Evolutionary conservation across 225 moss, liverwort and hornwort species (phyloP).

Genomic region (Lunularia cruciata): DNA sequence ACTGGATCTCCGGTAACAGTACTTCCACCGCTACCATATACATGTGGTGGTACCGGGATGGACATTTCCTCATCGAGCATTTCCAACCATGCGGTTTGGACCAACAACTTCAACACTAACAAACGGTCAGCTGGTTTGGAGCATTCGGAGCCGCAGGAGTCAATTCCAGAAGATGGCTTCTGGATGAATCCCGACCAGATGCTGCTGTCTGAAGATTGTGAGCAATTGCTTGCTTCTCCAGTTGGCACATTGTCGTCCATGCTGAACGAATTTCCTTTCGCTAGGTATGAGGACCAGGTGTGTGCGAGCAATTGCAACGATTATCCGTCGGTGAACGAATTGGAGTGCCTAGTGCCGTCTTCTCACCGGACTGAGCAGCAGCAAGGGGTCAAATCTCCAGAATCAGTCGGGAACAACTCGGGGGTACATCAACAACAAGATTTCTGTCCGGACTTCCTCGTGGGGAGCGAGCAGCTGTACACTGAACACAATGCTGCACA

Average conservation of each 20-base stretch:
- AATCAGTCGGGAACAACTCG: constrained; percentile 21
- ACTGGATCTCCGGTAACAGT: constrained; percentile 53
- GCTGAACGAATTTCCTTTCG: constrained; percentile 36
- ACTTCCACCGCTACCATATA: constrained; percentile 38
- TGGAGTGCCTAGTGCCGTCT: constrained; percentile 33
- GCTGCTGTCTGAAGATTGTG: constrained; percentile 30
- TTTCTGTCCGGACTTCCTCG: constrained; percentile 34
- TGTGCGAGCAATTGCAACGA: constrained; percentile 34
- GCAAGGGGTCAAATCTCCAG: constrained; percentile 22
- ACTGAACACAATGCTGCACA: constrained; percentile 25
- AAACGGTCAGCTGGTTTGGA: constrained; percentile 6
- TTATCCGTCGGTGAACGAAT: constrained; percentile 19
- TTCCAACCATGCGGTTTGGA: constrained; percentile 4
- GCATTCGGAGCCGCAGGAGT: neutral
- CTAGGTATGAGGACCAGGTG: constrained; percentile 36
- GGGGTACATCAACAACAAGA: constrained; percentile 8
- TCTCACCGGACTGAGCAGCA: constrained; percentile 16
- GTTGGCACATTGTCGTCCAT: constrained; percentile 35
- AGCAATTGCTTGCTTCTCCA: constrained; percentile 26
- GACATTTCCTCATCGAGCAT: neutral
- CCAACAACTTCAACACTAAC: neutral
- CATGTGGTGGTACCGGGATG: constrained; percentile 2
- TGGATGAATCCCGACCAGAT: constrained; percentile 23
- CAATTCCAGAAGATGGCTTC: constrained; percentile 23
- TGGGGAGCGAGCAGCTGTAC: constrained; percentile 18